Percentiles rank a stretch among this genome's conserved stretches.
Evolutionary conservation across 305 asterid species (phyloP).

Genomic region (Petunia hybrid): DNA sequence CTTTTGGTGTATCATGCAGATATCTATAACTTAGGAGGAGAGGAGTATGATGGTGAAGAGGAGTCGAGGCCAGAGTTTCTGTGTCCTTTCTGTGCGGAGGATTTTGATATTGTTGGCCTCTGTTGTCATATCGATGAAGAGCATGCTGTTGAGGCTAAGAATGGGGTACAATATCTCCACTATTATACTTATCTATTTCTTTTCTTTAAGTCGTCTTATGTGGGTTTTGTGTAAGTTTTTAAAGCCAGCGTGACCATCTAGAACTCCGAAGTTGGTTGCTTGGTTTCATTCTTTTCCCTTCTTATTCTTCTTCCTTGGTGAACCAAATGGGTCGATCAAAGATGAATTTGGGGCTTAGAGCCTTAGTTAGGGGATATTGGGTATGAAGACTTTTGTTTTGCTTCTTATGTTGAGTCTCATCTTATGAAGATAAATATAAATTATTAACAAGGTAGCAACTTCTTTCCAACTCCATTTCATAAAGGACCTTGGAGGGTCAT

Average conservation of each 20-base stretch:
- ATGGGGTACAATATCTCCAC: constrained; percentile 62
- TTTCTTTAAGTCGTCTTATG: not conserved
- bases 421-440: not conserved
- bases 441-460: not conserved
- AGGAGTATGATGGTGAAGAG: constrained; percentile 68
- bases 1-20: constrained; percentile 48
- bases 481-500: constrained; percentile 8
- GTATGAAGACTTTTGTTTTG: constrained; percentile 9
- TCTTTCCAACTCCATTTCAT: not conserved
- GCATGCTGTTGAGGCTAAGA: constrained; percentile 76
- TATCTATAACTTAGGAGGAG: constrained; percentile 60
- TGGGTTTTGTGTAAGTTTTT: not conserved
- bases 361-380: constrained; percentile 3
- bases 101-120: constrained; percentile 83
- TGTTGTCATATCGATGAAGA: constrained; percentile 94
- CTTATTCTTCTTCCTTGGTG: not conserved
- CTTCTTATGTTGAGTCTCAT: not conserved
- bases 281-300: not conserved
- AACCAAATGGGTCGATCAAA: not conserved
- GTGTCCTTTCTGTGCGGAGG: constrained; percentile 89
- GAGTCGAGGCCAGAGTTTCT: constrained; percentile 68
- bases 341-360: constrained; percentile 5
- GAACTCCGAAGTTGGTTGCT: constrained; percentile 4
- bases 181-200: constrained; percentile 1
- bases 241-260: not conserved